phyloP scores from a whole-genome alignment of 805 yeast genomes.

The Maudiozyma barnettii region DNA sequence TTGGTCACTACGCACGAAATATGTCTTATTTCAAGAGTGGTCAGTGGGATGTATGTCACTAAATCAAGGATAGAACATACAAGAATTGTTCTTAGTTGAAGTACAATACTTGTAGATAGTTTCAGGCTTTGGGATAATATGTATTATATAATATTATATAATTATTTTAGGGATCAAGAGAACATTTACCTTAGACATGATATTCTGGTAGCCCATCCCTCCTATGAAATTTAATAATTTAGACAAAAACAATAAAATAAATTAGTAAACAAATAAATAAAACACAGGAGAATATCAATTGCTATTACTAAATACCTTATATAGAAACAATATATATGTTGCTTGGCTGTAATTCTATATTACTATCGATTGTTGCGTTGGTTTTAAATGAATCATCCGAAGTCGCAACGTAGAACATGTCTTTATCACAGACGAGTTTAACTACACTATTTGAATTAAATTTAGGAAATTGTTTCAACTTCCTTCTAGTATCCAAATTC shows the following conservation, averaged over 20 bases:
- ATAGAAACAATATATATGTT: constrained; percentile 13
- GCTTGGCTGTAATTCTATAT: constrained; percentile 18
- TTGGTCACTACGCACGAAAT: not conserved
- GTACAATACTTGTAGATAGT: too few relatives aligned
- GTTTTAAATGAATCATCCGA: constrained; percentile 43
- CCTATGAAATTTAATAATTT: too few relatives aligned
- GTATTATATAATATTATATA: too few relatives aligned
- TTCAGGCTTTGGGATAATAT: too few relatives aligned
- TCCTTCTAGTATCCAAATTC: constrained; percentile 77
- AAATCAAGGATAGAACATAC: too few relatives aligned
- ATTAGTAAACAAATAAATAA: not conserved
- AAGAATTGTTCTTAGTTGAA: too few relatives aligned
- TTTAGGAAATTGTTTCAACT: constrained; percentile 62
- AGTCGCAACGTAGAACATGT: constrained; percentile 36
- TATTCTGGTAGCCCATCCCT: too few relatives aligned
- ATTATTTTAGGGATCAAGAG: too few relatives aligned
- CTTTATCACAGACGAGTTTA: constrained; percentile 26
- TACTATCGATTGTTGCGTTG: constrained; percentile 17
- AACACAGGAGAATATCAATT: not conserved
- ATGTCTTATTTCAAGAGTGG: too few relatives aligned
- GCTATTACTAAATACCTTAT: not conserved
- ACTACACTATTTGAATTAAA: constrained; percentile 36
- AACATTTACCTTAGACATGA: too few relatives aligned
- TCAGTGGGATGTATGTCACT: too few relatives aligned
- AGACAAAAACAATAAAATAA: not conserved